Conservation (phyloP, 2,329 filamentous ascomycete species). For the Pestalotiopsis sp. region DNA sequence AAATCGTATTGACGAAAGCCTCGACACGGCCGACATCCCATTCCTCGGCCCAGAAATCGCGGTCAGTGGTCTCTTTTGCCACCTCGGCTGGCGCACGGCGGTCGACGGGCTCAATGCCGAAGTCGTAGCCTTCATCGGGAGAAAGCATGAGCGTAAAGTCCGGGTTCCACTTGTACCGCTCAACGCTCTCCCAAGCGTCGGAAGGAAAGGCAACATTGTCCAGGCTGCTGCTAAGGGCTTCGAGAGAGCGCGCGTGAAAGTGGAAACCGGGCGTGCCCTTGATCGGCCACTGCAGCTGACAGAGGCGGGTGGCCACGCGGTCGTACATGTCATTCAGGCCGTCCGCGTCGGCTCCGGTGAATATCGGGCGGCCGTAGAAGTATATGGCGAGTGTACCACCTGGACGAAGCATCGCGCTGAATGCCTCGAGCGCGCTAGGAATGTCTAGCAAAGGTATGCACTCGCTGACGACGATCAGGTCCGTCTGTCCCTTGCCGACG, state of each 20-base stretch:
- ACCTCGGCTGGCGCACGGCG: neutral
- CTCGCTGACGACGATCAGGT: neutral
- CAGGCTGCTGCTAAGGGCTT: neutral
- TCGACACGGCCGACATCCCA: neutral
- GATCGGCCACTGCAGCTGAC: neutral
- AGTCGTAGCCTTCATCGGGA: neutral
- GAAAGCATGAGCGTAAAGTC: neutral
- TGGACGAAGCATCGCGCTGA: neutral
- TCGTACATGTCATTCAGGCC: neutral
- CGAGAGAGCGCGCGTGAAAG: neutral
- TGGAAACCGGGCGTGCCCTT: neutral
- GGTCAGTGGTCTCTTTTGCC: neutral
- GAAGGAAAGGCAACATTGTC: neutral
- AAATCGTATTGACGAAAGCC: neutral
- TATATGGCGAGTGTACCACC: neutral
- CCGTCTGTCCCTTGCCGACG: neutral
- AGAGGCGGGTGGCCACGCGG: neutral
- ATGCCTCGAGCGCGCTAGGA: neutral
- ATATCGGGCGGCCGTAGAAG: neutral
- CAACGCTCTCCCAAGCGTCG: neutral
- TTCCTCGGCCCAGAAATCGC: neutral
- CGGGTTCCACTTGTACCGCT: neutral
- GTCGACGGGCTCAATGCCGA: neutral
- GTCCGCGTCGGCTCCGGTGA: neutral
- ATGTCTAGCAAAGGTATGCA: neutral